Percentiles rank a stretch among this genome's conserved stretches.
These are phyloP conservation scores for Beauveria medogensis DNA, from an alignment of 2,329 filamentous ascomycete species.

Conservation along the genomic window DNA sequence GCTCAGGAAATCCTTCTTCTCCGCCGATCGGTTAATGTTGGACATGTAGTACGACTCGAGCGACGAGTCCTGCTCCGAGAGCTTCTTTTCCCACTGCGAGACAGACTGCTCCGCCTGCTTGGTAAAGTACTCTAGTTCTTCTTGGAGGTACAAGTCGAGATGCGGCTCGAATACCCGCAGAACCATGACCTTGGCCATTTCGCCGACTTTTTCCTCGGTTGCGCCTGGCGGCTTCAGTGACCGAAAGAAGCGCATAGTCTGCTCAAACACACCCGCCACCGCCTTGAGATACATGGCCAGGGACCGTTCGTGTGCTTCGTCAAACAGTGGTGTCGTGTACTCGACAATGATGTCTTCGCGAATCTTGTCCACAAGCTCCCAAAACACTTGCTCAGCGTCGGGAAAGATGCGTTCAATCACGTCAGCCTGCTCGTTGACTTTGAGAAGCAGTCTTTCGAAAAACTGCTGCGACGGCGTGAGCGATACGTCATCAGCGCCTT, in stretches of 20 bases:
- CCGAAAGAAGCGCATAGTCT: conserved; percentile 69
- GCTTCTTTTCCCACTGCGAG: conserved; percentile 78
- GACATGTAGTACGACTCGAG: conserved; percentile 94
- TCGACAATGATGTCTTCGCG: conserved; percentile 79
- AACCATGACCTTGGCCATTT: conserved; percentile 60
- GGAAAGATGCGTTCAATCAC: conserved; percentile 82
- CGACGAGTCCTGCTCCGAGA: conserved; percentile 82
- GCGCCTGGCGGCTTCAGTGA: conserved; percentile 60
- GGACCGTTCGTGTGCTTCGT: conserved; percentile 73
- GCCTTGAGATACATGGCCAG: conserved; percentile 75
- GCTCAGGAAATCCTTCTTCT: conserved; percentile 91
- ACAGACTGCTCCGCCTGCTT: conserved; percentile 70
- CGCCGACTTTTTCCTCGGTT: conserved; percentile 50
- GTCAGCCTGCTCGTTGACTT: conserved; percentile 73
- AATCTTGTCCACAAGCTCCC: conserved; percentile 72
- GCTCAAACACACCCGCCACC: conserved; percentile 80
- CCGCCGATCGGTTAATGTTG: conserved; percentile 86
- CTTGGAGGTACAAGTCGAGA: conserved; percentile 84
- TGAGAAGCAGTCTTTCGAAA: conserved; percentile 64
- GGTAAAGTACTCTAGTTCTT: conserved; percentile 83
- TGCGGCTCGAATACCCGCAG: conserved; percentile 79
- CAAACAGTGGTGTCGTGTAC: conserved; percentile 77
- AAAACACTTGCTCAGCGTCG: conserved; percentile 59
- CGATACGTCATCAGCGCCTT: conserved; percentile 57
- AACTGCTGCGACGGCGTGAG: conserved; percentile 75